phyloP scores from a whole-genome alignment of 2,329 filamentous ascomycete species.

The Hypoxylon rubiginosum region DNA sequence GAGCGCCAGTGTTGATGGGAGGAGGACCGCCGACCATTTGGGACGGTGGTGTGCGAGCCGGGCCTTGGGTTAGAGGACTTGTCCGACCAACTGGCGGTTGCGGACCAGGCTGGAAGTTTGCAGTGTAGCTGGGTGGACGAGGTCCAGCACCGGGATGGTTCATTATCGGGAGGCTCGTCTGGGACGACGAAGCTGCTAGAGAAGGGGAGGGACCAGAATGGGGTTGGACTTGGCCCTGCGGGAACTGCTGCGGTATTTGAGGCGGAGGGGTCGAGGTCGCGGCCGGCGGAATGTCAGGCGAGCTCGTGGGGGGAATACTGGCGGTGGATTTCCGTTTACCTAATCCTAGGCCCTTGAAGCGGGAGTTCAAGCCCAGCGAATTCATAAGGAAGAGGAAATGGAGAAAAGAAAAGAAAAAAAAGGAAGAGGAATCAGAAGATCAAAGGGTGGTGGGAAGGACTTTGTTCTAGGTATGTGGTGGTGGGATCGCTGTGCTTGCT shows the following conservation, averaged over 20 bases:
- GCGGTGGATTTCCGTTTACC: constrained; percentile 81
- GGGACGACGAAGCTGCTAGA: constrained; percentile 61
- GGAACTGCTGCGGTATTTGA: constrained; percentile 67
- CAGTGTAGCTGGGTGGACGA: constrained; percentile 74
- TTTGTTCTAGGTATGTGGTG: constrained; percentile 27
- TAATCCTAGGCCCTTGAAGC: constrained; percentile 84
- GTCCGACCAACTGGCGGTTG: constrained; percentile 66
- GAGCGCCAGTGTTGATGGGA: constrained; percentile 75
- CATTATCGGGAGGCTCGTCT: constrained; percentile 69
- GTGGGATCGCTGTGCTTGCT: constrained; percentile 20
- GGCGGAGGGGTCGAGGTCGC: constrained; percentile 57
- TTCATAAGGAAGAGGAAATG: constrained; percentile 68
- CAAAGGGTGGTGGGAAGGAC: constrained; percentile 34
- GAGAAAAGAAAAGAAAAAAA: constrained; percentile 39
- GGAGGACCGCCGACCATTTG: constrained; percentile 75
- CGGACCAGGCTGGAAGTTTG: constrained; percentile 65
- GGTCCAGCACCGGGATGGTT: constrained; percentile 72
- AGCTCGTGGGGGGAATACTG: constrained; percentile 63
- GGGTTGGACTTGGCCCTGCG: constrained; percentile 54
- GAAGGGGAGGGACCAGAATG: constrained; percentile 59
- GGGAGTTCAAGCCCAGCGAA: constrained; percentile 85
- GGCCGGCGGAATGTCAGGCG: constrained; percentile 58
- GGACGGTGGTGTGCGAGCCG: constrained; percentile 67
- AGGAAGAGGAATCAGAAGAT: constrained; percentile 20
- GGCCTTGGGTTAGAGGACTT: constrained; percentile 64